phyloP scores from a whole-genome alignment of 352 stramenopile genomes.

The Hyaloperonospora brassicae region DNA sequence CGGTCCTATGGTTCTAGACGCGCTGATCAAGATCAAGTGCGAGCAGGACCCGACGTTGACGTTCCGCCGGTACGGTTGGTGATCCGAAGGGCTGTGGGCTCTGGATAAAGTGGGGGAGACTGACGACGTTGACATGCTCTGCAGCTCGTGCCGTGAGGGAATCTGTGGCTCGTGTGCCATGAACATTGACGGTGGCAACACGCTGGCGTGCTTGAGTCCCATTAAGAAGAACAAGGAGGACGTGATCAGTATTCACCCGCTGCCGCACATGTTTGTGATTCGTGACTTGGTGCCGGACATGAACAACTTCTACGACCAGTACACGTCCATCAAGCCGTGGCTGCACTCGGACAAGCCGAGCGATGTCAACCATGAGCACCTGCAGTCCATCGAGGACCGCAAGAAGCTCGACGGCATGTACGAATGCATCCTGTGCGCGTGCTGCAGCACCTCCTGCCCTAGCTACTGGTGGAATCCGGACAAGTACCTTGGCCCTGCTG shows the following conservation, averaged over 20 bases:
- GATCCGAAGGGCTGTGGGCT: background rate
- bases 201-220: slow-evolving; percentile 95
- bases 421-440: slow-evolving; percentile 99
- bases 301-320: slow-evolving; percentile 99
- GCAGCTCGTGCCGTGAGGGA: slow-evolving; percentile 94
- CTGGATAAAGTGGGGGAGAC: background rate
- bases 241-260: slow-evolving; percentile 96
- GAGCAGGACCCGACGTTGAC: slow-evolving; percentile 98
- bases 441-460: slow-evolving; percentile 97
- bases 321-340: slow-evolving; percentile 98
- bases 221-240: slow-evolving; percentile 90
- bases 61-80: slow-evolving; percentile 86
- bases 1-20: slow-evolving; percentile 98
- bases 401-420: slow-evolving; percentile 99
- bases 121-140: slow-evolving; percentile 6
- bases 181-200: slow-evolving; percentile 99
- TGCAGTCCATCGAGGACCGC: slow-evolving; percentile 92
- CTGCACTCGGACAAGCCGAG: slow-evolving; percentile 91
- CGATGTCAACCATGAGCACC: slow-evolving; percentile 76
- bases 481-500: slow-evolving; percentile 90
- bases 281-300: slow-evolving; percentile 99
- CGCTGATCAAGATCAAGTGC: slow-evolving; percentile 99
- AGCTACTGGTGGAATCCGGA: slow-evolving; percentile 99
- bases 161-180: slow-evolving; percentile 99
- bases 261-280: slow-evolving; percentile 99